Evolutionary conservation across 164 flowering plant species (phyloP).

Genomic region (Vitis rupestris): DNA sequence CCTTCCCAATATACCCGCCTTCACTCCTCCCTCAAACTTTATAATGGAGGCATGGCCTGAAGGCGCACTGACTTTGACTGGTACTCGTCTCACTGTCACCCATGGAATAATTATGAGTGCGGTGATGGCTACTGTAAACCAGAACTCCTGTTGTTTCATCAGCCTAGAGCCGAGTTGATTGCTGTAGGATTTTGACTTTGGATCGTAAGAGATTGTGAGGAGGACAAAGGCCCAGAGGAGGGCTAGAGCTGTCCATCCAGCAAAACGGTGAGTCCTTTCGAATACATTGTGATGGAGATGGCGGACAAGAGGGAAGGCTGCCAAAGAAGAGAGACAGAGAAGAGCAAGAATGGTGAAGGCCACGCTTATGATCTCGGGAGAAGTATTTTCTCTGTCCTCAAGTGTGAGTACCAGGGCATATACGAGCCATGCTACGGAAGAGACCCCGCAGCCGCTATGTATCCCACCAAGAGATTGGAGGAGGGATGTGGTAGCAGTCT

Average conservation of each 20-base stretch:
- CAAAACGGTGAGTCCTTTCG: slow-evolving; percentile 47
- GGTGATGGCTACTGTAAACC: slow-evolving; percentile 57
- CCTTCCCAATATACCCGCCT: slow-evolving; percentile 57
- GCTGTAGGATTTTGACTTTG: slow-evolving; percentile 33
- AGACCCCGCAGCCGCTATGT: slow-evolving; percentile 50
- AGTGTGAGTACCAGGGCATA: slow-evolving; percentile 41
- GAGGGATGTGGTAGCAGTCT: slow-evolving; percentile 35
- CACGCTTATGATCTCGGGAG: slow-evolving; percentile 30
- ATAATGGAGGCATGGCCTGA: slow-evolving; percentile 64
- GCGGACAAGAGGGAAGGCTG: slow-evolving; percentile 55
- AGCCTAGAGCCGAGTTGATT: slow-evolving; percentile 27
- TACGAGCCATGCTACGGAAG: slow-evolving; percentile 47
- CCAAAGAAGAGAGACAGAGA: slow-evolving; percentile 32
- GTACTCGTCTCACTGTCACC: slow-evolving; percentile 53
- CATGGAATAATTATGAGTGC: slow-evolving; percentile 60
- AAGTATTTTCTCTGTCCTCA: slow-evolving; percentile 26
- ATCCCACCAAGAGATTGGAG: slow-evolving; percentile 47
- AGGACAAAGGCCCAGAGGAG: too few relatives aligned
- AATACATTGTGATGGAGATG: slow-evolving; percentile 52
- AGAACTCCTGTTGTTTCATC: slow-evolving; percentile 44
- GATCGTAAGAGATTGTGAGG: slow-evolving; percentile 39
- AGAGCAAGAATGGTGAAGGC: slow-evolving; percentile 41
- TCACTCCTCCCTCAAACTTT: slow-evolving; percentile 58
- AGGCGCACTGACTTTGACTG: slow-evolving; percentile 42
- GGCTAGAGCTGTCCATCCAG: slow-evolving; percentile 31